Base-by-base conservation (phyloP, 495 filamentous ascomycete genomes). In the Cercophora sp. region DNA sequence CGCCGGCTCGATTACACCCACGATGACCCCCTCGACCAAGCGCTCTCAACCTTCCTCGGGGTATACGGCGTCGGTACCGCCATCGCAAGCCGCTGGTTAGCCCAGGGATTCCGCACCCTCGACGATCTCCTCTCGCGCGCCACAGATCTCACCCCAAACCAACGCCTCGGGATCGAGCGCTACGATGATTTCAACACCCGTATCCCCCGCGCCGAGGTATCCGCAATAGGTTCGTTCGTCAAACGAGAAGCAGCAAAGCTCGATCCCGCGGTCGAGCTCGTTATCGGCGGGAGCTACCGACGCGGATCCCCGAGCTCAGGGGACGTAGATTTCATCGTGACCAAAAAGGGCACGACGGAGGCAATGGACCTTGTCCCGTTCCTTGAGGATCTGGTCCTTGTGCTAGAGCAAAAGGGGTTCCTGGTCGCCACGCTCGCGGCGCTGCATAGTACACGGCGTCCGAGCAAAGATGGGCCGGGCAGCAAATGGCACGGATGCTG, bases 401-500 rank as follows among this genome's bases (percentile, higher is more conserved):
- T 64, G 6, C 77, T 98, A 9, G 81, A 79, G 19, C 51, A 63
- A 2, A 65, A 73, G 31, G 79, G 75, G 0, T 96, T 94, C 61
- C 60, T 81, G 4, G 75, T 75, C 3, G 73, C 71, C 2, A 66
- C 67, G 2, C 70, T 81, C 22, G 72, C 76, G 2, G 61, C 70
- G 6, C 64, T 71, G 16, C 65, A 67, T 36, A 47, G 57, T 3
- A 39, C 60, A 13, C 55, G 57, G 25, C 26, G 10, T 25, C 40
- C 40, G 2, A 58, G 65, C 8, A 64, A 66, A 15, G 55, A 58
- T 18, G 65, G 62, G n/a, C 58, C 58, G 9, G 74, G 68, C 11
- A 85, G 82, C 34, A 87, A 96, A 73, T 96, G 89, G 90, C 89
- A 95, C 52, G 93, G 93, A 2, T 91, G 89, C 36, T 94, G 86